Conservation (phyloP, 2,329 filamentous ascomycete species). For the Cercospora sp. region DNA sequence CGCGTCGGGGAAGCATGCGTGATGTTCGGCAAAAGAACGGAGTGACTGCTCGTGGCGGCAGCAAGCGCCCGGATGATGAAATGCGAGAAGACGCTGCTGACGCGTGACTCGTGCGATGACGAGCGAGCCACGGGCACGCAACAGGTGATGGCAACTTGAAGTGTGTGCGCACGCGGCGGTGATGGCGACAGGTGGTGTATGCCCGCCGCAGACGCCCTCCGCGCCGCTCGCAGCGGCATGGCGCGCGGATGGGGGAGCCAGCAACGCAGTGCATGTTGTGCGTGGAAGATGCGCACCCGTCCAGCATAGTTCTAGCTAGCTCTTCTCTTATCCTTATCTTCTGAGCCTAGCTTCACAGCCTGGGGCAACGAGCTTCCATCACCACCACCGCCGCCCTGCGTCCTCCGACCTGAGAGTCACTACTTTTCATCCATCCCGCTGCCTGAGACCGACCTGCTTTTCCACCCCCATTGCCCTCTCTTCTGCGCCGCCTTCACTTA, state of each 20-base stretch:
- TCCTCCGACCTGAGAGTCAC: neutral
- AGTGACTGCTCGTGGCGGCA: neutral
- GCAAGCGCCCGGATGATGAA: neutral
- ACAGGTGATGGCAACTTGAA: neutral
- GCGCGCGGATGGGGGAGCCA: neutral
- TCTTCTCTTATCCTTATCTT: neutral
- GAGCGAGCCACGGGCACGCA: neutral
- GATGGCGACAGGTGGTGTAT: neutral
- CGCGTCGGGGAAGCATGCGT: neutral
- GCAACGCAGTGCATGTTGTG: neutral
- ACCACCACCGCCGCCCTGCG: neutral
- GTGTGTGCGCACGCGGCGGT: neutral
- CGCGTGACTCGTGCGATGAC: neutral
- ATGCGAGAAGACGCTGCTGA: neutral
- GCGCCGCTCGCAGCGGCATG: neutral
- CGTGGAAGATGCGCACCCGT: neutral
- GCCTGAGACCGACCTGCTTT: neutral
- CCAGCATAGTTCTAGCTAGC: neutral
- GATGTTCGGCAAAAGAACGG: neutral
- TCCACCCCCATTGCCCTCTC: neutral
- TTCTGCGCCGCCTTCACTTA: slow-evolving; percentile 6
- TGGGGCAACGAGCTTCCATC: neutral
- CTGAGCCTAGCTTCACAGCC: neutral
- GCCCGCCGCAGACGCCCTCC: neutral
- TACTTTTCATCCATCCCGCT: neutral